These are phyloP conservation scores for Kurtzmaniella quercitrusa DNA, from an alignment of 1,139 yeast genomes.

Conservation along the genomic window DNA sequence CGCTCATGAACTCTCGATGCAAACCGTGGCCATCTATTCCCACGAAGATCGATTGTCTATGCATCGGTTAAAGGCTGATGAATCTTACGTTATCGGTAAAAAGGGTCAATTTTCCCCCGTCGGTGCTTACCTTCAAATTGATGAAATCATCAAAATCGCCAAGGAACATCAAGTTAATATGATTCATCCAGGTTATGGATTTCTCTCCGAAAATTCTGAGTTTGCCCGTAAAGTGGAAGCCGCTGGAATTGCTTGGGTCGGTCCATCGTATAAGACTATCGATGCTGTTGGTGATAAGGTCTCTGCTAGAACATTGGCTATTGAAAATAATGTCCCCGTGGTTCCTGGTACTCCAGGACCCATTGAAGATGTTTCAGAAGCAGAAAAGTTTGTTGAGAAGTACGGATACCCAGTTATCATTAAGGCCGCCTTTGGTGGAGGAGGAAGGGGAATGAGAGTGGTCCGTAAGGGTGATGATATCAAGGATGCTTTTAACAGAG, in stretches of 20 bases:
- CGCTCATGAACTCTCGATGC: constrained; percentile 97
- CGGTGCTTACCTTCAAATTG: constrained; percentile 93
- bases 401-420: constrained; percentile 95
- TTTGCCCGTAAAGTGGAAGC: constrained; percentile 90
- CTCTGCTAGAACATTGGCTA: constrained; percentile 85
- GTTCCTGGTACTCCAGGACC: constrained; percentile 99
- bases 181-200: constrained; percentile 99
- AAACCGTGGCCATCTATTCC: constrained; percentile 94
- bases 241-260: constrained; percentile 93
- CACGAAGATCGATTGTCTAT: constrained; percentile 93
- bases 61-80: constrained; percentile 93
- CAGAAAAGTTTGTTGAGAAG: constrained; percentile 68
- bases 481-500: constrained; percentile 88
- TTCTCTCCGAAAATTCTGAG: constrained; percentile 89
- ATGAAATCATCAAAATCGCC: constrained; percentile 90
- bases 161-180: constrained; percentile 83
- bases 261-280: constrained; percentile 84
- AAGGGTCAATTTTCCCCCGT: constrained; percentile 92
- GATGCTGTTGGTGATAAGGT: constrained; percentile 99
- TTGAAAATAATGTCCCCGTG: constrained; percentile 77
- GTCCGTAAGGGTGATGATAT: constrained; percentile 95
- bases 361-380: constrained; percentile 75
- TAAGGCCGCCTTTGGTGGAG: constrained; percentile 99
- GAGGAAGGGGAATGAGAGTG: constrained; percentile 99
- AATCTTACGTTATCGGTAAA: constrained; percentile 86